Evolutionary conservation across 208 protist genomes (phyloP).

Genomic region (Novymonas esmeraldas): DNA sequence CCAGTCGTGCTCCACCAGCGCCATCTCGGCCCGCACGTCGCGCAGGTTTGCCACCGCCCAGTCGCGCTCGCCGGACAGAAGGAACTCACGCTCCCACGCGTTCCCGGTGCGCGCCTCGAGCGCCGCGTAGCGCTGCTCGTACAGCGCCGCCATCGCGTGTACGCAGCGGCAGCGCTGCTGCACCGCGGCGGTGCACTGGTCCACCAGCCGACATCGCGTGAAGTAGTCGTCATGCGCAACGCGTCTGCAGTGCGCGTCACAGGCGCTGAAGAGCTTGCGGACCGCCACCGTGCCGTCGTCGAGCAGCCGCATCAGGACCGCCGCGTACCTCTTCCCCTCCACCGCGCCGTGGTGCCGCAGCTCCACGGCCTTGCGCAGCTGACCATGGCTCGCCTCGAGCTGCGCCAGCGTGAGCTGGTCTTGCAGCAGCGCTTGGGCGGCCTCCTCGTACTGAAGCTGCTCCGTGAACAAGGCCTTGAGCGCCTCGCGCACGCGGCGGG

Average conservation of each 20-base stretch:
- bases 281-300: slow-evolving; percentile 40
- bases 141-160: slow-evolving; percentile 56
- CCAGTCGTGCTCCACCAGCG: slow-evolving; percentile 47
- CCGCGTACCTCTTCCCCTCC: slow-evolving; percentile 21
- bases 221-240: slow-evolving; percentile 58
- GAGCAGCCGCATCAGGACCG: slow-evolving; percentile 38
- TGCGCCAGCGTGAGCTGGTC: slow-evolving; percentile 59
- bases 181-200: slow-evolving; percentile 40
- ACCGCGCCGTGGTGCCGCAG: slow-evolving; percentile 37
- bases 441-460: slow-evolving; percentile 69
- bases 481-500: slow-evolving; percentile 73
- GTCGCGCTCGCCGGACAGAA: slow-evolving; percentile 66
- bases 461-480: slow-evolving; percentile 77
- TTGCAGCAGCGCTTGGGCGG: slow-evolving; percentile 57
- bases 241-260: slow-evolving; percentile 54
- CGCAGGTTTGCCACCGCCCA: slow-evolving; percentile 61
- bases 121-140: slow-evolving; percentile 57
- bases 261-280: slow-evolving; percentile 40
- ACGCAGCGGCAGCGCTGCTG: slow-evolving; percentile 66
- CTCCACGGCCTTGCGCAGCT: slow-evolving; percentile 46
- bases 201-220: slow-evolving; percentile 52
- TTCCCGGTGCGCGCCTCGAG: slow-evolving; percentile 24
- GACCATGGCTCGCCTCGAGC: slow-evolving; percentile 57
- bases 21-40: slow-evolving; percentile 56
- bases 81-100: slow-evolving; percentile 71